phyloP scores from a whole-genome alignment of 2,329 filamentous ascomycete genomes.

The Dactylellina leptospora region DNA sequence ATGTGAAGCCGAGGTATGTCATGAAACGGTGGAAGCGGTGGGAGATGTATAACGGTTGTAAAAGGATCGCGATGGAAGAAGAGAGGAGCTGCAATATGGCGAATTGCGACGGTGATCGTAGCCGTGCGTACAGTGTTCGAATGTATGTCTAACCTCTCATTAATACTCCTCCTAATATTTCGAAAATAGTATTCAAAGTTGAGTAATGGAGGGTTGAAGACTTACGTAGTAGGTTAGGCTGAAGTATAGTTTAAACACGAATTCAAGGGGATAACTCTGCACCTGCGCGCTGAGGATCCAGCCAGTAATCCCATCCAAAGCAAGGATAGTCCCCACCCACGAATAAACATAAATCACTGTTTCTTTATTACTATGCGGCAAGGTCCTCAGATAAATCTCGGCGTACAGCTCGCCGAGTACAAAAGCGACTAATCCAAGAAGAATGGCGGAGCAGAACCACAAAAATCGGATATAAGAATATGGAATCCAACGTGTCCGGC shows the following conservation, averaged over 20 bases:
- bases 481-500: conserved; percentile 53
- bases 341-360: conserved; percentile 76
- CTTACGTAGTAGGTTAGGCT: conserved; percentile 69
- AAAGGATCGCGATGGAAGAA: conserved; percentile 70
- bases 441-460: conserved; percentile 73
- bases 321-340: conserved; percentile 73
- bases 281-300: conserved; percentile 75
- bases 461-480: conserved; percentile 70
- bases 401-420: conserved; percentile 75
- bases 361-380: conserved; percentile 73
- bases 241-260: conserved; percentile 77
- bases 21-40: conserved; percentile 68
- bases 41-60: conserved; percentile 73
- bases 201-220: not conserved
- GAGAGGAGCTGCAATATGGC: conserved; percentile 72
- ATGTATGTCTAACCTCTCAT: conserved; percentile 68
- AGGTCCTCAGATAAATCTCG: conserved; percentile 72
- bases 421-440: conserved; percentile 72
- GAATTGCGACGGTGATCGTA: conserved; percentile 73
- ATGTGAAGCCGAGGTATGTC: conserved; percentile 66
- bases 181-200: not conserved
- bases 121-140: conserved; percentile 72
- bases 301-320: conserved; percentile 71
- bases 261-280: conserved; percentile 74
- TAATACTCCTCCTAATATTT: not conserved